Conservation (phyloP, 306 rosid genomes). For the Pyrus bretschneideri region DNA sequence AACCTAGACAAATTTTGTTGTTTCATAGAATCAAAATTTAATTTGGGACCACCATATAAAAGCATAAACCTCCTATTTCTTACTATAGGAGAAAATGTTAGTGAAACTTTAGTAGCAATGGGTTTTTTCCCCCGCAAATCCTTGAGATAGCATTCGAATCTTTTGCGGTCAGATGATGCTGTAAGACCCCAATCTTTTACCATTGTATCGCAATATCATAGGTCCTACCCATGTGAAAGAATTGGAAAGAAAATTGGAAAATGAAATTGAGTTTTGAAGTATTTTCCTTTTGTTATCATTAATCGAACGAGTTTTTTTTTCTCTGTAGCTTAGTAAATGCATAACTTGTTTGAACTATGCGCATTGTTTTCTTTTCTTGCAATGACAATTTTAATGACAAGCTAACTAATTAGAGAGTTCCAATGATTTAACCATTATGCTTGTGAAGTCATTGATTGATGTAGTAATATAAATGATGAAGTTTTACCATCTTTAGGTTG, state of each 20-base stretch:
- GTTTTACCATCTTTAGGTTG: constrained; percentile 46
- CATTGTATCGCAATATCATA: background rate
- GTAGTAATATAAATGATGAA: background rate
- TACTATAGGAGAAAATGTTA: background rate
- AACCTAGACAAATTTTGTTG: background rate
- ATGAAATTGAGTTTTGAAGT: background rate
- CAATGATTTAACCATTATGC: background rate
- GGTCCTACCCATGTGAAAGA: background rate
- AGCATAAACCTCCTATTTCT: background rate
- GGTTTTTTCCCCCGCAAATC: background rate
- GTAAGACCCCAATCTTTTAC: too few species aligned
- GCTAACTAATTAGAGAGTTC: background rate
- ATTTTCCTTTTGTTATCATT: background rate
- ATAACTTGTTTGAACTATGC: background rate
- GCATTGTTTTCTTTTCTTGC: background rate
- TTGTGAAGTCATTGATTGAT: background rate
- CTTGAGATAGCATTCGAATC: background rate
- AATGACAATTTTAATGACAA: background rate
- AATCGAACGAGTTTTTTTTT: too few species aligned
- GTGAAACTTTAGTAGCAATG: background rate
- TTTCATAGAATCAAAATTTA: background rate
- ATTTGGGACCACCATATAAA: constrained; percentile 3
- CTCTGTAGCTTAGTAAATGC: background rate
- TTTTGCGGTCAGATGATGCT: background rate
- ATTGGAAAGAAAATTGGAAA: background rate